Base-by-base conservation (phyloP, 116 monocot species). In the Phalaenopsis hybrid region DNA sequence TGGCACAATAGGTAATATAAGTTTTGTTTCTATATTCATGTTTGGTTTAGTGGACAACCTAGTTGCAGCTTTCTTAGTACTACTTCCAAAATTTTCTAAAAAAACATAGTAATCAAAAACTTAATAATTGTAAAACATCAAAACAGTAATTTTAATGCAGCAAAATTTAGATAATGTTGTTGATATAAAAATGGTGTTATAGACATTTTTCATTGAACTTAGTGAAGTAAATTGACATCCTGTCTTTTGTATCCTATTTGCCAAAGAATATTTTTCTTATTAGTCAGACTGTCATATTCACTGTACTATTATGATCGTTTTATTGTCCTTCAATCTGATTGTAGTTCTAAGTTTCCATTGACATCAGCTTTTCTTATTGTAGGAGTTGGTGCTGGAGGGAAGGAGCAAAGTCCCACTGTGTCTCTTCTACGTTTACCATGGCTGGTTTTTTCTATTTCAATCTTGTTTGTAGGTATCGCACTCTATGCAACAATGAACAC, bases 391-490 rank as follows among this genome's bases (percentile, higher is more conserved):
- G 45, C 90, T 78, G 97, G 97, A 63, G 97, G 97, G 33, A 93
- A 97, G 88, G 91, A 94, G 72, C 92, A 97, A 79, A 80, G 55
- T 86, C 78, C 92, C 15, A 81, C 81, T 12, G 77, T 97, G 49
- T 91, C 94, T 78, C 84, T 97, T 82, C 76, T 91, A 74, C 81
- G 79, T 43, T 79, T 97, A 81, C 93, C 93, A 23, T 97, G 91
- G 97, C 85, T 97, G 44, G 81, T 89, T 79, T 51, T 93, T 16
- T 79, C 88, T 41, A 82, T 91, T 85, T 84, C 77, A 78, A 82
- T 92, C 87, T 92, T 97, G 93, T 97, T 97, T 97, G 97, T 97
- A 94, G 94, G 96, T 96, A 94, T 85, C 94, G 84, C 85, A 72
- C 86, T 85, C 82, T 83, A 15, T 78, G 74, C 33, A 72, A 34